Evolutionary conservation across 2,329 filamentous ascomycete species (phyloP).

Genomic region (Verticillium isaacii): DNA sequence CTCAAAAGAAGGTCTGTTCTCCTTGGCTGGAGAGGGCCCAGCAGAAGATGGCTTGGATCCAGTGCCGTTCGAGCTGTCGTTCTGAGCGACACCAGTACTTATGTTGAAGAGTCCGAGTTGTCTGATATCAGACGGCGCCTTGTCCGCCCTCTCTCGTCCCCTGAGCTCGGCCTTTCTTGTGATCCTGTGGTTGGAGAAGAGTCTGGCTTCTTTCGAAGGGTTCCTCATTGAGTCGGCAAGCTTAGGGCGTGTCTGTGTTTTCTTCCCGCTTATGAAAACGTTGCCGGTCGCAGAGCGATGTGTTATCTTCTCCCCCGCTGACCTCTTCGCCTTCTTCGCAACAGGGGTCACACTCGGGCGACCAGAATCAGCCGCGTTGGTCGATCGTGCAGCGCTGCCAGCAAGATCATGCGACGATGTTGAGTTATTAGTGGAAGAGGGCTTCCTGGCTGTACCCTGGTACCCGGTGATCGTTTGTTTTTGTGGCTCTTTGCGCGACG

Average conservation of each 20-base stretch:
- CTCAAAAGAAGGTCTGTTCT: background rate
- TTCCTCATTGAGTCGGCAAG: slow-evolving; percentile 36
- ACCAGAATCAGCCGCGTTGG: slow-evolving; percentile 13
- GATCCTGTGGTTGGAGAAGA: slow-evolving; percentile 32
- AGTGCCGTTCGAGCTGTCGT: background rate
- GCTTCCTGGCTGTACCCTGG: slow-evolving; percentile 28
- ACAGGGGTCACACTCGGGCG: background rate
- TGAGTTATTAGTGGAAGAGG: background rate
- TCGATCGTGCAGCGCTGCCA: slow-evolving; percentile 16
- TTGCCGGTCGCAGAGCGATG: slow-evolving; percentile 22
- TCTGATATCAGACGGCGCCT: slow-evolving; percentile 27
- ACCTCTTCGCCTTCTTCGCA: background rate
- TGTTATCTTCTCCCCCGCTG: background rate
- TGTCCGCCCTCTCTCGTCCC: slow-evolving; percentile 38
- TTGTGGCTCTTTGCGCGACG: background rate
- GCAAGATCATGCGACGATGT: background rate
- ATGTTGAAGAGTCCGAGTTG: slow-evolving; percentile 22
- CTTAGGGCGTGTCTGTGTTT: slow-evolving; percentile 25
- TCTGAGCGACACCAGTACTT: slow-evolving; percentile 9
- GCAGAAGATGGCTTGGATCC: background rate
- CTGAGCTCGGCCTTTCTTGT: slow-evolving; percentile 35
- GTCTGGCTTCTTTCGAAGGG: slow-evolving; percentile 31
- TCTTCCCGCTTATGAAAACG: slow-evolving; percentile 40
- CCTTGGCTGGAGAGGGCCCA: background rate
- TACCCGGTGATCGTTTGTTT: slow-evolving; percentile 16